Conservation (phyloP, 1,284 basidiomycete species). For the Sporisorium reilianum region DNA sequence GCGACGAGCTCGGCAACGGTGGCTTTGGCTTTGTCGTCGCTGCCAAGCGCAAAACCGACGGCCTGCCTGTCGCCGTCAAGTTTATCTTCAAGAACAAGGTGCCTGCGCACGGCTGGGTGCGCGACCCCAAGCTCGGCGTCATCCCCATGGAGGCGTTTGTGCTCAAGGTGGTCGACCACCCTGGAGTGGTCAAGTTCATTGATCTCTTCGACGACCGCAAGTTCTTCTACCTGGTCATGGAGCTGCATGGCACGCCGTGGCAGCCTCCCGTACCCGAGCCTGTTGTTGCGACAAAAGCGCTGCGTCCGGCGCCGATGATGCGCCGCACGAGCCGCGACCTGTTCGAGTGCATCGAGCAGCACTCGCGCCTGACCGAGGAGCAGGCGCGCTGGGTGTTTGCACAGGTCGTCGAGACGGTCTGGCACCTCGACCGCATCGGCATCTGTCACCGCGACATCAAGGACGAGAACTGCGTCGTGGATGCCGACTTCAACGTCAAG, state of each 20-base stretch:
- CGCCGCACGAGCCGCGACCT: constrained; percentile 86
- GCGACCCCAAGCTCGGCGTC: constrained; percentile 72
- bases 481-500: constrained; percentile 77
- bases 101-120: constrained; percentile 82
- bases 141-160: constrained; percentile 86
- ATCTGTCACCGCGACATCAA: constrained; percentile 93
- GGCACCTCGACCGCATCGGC: constrained; percentile 80
- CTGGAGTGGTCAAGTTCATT: constrained; percentile 83
- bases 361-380: constrained; percentile 82
- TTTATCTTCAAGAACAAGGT: constrained; percentile 89
- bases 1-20: constrained; percentile 82
- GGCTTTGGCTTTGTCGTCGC: constrained; percentile 87
- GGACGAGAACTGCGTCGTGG: constrained; percentile 88
- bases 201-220: constrained; percentile 84
- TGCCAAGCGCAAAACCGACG: constrained; percentile 63
- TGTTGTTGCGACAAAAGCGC: constrained; percentile 10
- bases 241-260: constrained; percentile 91
- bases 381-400: constrained; percentile 84
- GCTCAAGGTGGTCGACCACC: constrained; percentile 80
- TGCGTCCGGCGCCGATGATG: constrained; percentile 71
- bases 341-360: constrained; percentile 91
- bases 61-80: constrained; percentile 88
- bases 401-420: constrained; percentile 86
- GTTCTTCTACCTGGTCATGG: constrained; percentile 91
- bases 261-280: constrained; percentile 41